Evolutionary conservation across 352 stramenopile species (phyloP), one percentile per base, ranked within the genome.

Genomic region (Phytopythium helicoides): DNA sequence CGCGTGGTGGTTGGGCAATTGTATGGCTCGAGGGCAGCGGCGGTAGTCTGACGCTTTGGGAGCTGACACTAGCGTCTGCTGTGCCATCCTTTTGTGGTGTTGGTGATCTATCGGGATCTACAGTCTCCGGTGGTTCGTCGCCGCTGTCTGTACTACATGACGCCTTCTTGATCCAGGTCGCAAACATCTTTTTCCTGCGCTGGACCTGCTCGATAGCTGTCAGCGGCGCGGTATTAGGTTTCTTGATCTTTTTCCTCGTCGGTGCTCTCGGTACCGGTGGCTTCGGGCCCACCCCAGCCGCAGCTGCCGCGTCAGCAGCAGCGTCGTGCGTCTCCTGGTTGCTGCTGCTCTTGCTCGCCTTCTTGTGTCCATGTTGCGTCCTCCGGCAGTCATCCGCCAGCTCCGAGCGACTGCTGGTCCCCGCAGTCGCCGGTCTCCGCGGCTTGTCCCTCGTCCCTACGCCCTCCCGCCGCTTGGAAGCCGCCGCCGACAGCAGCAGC

Each of bases 111-210:
- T 23, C 37, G 12, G 37, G 1, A 22, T 12, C 37, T 42, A 33
- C n/a, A 38, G 22, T 42, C 47, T 48, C 46, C 57, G 56, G 47
- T 34, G 45, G 40, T 40, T 23, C 34, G 47, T 6, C 36, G 21
- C 60, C 54, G 34, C 41, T 26, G 4, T 31, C 19, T 15, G 19
- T 46, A 10, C 34, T 36, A 52, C 42, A 61, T 16, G 36, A 52
- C 37, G 56, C 59, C 57, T 62, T 52, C 51, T 87, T 84, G 25
- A 89, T 76, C 79, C 81, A 92, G 48, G 66, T 89, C 2, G 79
- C 68, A 54, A 89, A 90, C 69, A 89, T 80, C 26, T 76, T 69
- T 51, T 86, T 86, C 19, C 77, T 79, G 23, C 79, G 81, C 47
- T 89, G 66, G 3, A 87, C 74, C 19, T 86, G 69, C 39, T 86